Conservation (phyloP, 2,329 filamentous ascomycete species). For the Fusarium napiforme region DNA sequence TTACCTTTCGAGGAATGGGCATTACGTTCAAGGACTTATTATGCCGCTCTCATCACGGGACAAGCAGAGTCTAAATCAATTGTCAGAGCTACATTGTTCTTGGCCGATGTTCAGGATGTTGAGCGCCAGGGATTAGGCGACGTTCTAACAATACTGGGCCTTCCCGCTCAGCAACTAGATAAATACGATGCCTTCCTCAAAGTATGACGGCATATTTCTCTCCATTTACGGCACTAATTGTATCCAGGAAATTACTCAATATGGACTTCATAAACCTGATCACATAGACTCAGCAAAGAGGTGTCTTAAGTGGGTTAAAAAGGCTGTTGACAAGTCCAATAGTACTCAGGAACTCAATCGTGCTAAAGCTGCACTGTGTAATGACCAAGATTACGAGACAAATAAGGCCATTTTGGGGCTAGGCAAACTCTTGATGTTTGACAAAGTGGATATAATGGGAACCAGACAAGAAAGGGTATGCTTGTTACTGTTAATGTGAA, state of each 20-base stretch:
- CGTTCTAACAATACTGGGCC: rapidly evolving
- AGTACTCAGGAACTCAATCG: rapidly evolving
- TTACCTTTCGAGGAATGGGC: not conserved
- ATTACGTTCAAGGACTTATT: rapidly evolving
- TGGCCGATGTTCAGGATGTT: rapidly evolving
- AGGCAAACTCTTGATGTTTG: not conserved
- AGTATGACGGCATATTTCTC: too few species aligned
- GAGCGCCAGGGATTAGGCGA: rapidly evolving
- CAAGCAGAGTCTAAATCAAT: rapidly evolving
- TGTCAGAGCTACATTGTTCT: not conserved
- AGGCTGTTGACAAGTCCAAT: rapidly evolving
- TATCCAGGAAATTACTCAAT: not conserved
- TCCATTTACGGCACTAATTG: not conserved
- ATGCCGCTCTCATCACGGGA: rapidly evolving
- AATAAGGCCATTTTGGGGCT: not conserved
- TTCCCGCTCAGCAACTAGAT: rapidly evolving
- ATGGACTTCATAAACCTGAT: rapidly evolving
- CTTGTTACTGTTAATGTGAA: not conserved
- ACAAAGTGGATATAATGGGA: rapidly evolving
- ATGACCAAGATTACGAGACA: not conserved
- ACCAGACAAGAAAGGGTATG: rapidly evolving
- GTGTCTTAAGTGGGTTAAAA: too few species aligned
- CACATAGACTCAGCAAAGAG: not conserved
- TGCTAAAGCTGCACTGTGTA: rapidly evolving
- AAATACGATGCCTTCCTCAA: not conserved